phyloP scores from a whole-genome alignment of 257 asterid species.

The Lycium ferocissimum region DNA sequence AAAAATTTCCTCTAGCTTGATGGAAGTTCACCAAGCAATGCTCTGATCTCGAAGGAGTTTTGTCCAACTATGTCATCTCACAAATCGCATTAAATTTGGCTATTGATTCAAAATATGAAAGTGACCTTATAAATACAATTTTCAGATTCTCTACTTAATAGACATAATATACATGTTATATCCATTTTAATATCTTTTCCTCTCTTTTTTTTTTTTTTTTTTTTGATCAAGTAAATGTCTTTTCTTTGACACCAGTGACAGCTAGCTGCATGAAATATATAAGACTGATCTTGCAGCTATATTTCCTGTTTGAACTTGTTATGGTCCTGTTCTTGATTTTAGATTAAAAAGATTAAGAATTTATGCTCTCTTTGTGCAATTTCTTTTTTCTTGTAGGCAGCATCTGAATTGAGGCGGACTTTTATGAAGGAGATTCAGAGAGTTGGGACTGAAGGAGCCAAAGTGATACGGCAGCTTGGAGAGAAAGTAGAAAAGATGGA shows the following conservation, averaged over 20 bases:
- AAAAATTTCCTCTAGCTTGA: background rate
- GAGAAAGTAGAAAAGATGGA: conserved; percentile 96
- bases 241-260: conserved; percentile 4
- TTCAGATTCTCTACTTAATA: background rate
- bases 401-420: conserved; percentile 73
- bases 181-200: background rate
- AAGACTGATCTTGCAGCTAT: conserved; percentile 17
- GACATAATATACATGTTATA: background rate
- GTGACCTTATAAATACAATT: conserved; percentile 18
- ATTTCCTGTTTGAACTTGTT: background rate
- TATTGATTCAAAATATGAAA: background rate
- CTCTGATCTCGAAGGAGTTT: conserved; percentile 23
- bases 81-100: background rate
- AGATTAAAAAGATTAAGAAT: background rate
- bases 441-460: conserved; percentile 89
- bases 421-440: conserved; percentile 70
- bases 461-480: conserved; percentile 71
- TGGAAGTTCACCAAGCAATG: background rate
- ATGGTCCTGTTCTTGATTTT: background rate
- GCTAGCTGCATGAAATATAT: background rate
- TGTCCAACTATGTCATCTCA: background rate
- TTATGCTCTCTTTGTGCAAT: background rate
- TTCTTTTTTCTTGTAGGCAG: conserved; percentile 55
- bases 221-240: background rate
- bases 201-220: too few species aligned